These are phyloP conservation scores for Sophora flavescens DNA, from an alignment of 306 rosid species.

Conservation along the genomic window DNA sequence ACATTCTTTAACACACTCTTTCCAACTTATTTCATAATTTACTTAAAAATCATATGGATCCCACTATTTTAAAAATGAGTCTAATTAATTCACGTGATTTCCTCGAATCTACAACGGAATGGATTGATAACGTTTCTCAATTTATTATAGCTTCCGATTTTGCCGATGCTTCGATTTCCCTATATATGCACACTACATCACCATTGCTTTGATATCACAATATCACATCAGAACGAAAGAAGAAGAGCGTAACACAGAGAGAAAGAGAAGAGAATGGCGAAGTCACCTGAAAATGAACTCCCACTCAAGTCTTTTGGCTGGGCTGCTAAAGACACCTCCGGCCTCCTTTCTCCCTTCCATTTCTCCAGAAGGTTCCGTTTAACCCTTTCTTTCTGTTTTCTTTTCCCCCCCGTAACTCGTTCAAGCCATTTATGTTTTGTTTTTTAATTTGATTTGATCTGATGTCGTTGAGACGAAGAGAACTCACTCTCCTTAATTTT, in stretches of 20 bases:
- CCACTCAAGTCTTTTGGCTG: slow-evolving; percentile 61
- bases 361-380: slow-evolving; percentile 58
- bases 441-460: too few relatives aligned
- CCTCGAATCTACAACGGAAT: too few relatives aligned
- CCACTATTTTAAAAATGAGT: too few relatives aligned
- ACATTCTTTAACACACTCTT: too few relatives aligned
- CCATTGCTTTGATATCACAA: background rate
- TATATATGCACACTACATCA: too few relatives aligned
- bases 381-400: background rate
- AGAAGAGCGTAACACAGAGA: background rate
- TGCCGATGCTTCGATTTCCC: background rate
- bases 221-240: background rate
- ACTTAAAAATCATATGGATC: too few relatives aligned
- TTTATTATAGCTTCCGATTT: background rate
- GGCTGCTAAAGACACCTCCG: slow-evolving; percentile 62
- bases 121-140: too few relatives aligned
- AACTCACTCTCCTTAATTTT: background rate
- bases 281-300: slow-evolving; percentile 39
- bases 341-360: slow-evolving; percentile 57
- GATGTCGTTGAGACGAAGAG: too few relatives aligned
- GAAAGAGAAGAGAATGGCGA: slow-evolving; percentile 37
- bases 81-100: too few relatives aligned
- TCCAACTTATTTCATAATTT: too few relatives aligned
- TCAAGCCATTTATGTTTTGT: too few relatives aligned
- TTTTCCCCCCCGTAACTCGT: background rate